phyloP scores from a whole-genome alignment of 1,284 basidiomycete species.

The Puccinia hordei region DNA sequence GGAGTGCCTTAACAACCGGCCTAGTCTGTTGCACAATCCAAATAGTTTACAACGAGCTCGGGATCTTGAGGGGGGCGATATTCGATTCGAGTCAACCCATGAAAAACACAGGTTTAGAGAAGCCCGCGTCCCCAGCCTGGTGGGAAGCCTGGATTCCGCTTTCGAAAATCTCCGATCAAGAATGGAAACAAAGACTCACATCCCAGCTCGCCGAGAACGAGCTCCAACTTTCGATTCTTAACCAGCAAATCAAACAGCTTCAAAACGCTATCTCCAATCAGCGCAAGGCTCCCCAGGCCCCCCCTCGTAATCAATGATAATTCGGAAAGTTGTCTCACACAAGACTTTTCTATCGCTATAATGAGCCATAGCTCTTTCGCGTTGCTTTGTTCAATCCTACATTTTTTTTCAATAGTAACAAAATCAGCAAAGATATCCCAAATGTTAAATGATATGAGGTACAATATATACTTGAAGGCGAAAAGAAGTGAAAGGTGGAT shows the following conservation, averaged over 20 bases:
- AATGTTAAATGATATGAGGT: too few relatives aligned
- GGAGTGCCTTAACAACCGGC: slow-evolving; percentile 36
- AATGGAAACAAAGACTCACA: slow-evolving; percentile 15
- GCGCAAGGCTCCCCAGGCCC: neutral
- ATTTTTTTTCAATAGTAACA: too few relatives aligned
- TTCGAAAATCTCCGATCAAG: slow-evolving; percentile 22
- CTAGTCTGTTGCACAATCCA: slow-evolving; percentile 30
- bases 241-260: slow-evolving; percentile 8
- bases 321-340: too few relatives aligned
- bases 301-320: neutral
- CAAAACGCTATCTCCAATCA: neutral
- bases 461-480: too few relatives aligned
- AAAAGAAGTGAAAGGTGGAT: too few relatives aligned
- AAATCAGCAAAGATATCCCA: too few relatives aligned
- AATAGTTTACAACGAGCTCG: slow-evolving; percentile 28
- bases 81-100: neutral
- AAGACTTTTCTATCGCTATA: too few relatives aligned
- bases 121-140: neutral
- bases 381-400: too few relatives aligned
- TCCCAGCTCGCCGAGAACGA: neutral
- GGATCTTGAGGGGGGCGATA: neutral
- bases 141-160: slow-evolving; percentile 46
- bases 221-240: neutral
- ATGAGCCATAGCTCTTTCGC: too few relatives aligned
- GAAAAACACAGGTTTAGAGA: neutral